Evolutionary conservation across 768 basidiomycete genomes (phyloP), one percentile per base, ranked within the genome.

Genomic region (Mycena floridula): DNA sequence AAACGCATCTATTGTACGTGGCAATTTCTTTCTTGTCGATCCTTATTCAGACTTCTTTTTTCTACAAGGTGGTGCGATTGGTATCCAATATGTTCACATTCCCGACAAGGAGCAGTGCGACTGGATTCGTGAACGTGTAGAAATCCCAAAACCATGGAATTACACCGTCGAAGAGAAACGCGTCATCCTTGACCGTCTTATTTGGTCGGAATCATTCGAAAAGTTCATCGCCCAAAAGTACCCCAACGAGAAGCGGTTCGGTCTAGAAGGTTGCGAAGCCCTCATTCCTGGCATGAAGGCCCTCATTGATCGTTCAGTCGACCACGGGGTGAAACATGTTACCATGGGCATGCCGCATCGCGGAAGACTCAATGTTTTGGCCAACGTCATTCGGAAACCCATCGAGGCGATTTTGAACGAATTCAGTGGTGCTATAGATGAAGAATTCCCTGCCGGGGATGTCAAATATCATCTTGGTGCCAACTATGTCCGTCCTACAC

Each of bases 281-380:
- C 83, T 99, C 54, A 87, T 98, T 55, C 96, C 96, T 23, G 96
- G 96, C 43, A 99, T 99, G 96, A 99, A 99, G 70, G 96, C 95
- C 1, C 82, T 99, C 59, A 96, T 99, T 50, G 96, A 99, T 64
- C 86, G 93, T 50, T 96, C 94, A 16, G 96, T 99, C 53, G 96
- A 99, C 54, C 76, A 87, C 51, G 96, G 96, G 41, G 85, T 96
- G 55, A 95, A 95, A 67, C 81, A 91, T 58, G 85, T 98, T 63
- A 95, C 93, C 42, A 91, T 98, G 40, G 96, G 96, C 56, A 99
- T 99, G 96, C 93, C 96, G 20, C 96, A 99, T 72, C 92, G 96
- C 64, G 96, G 96, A 43, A 89, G 96, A 59, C 79, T 99, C 50
- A 99, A 99, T 59, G 93, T 99, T 35, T 78, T 99, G 54, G 95